Evolutionary conservation across 2,329 filamentous ascomycete genomes (phyloP), one percentile per base, ranked within the genome.

Genomic region (Penicillium sp.): DNA sequence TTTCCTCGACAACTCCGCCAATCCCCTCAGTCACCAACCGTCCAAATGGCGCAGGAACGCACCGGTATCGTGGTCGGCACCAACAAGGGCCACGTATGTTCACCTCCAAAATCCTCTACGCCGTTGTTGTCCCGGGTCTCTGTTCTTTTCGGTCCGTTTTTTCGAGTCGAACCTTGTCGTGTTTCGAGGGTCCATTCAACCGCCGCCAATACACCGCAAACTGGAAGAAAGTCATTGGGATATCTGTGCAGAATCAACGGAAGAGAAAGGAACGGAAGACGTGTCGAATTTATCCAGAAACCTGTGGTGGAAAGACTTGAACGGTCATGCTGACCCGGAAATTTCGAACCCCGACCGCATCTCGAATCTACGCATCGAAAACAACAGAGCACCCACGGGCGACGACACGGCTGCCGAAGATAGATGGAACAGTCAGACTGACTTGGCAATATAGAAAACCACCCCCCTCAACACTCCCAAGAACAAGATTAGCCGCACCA

Each of bases 401-500:
- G 20, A 37, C 10, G 20, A 35, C 43, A 28, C 15, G 12, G 8
- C 35, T 42, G 25, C n/a, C 35, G 22, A 42, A 51, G 49, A 45
- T 45, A 10, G 31, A 20, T 37, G 38, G 57, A 64, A 50, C 82
- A 81, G 78, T 80, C 67, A 68, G 72, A 70, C 71, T 66, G 66
- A 69, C 66, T 69, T 66, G 65, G 66, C 68, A 69, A 64, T 81
- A 81, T 82, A 93, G 89, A 93, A 93, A 87, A 92, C 90, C 82
- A 92, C 90, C 73, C 79, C 88, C 73, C 87, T 91, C 78, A 71
- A 78, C 71, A 88, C 90, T 76, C 80, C 82, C 79, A 93, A 92
- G 86, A 86, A 87, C 76, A 87, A 89, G 75, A 86, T 93, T 75
- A 91, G 88, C 77, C 85, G 89, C 74, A 93, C 88, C 84, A 98